Conservation (phyloP, 441 rosid species). For the Euphorbia schlechtendalii region DNA sequence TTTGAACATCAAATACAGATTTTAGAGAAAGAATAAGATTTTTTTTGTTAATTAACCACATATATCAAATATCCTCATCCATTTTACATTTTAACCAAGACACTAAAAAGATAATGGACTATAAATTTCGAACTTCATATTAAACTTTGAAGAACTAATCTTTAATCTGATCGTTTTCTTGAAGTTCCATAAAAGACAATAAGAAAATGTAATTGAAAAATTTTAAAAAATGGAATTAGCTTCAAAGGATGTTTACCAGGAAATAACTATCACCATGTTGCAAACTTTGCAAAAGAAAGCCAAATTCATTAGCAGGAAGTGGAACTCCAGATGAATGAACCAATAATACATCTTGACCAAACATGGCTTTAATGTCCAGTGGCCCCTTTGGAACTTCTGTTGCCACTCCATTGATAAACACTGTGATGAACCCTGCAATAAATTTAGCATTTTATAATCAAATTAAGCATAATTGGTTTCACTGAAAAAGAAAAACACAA, state of each 20-base stretch:
- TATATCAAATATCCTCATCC: not conserved
- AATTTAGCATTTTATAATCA: not conserved
- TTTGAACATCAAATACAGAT: not conserved
- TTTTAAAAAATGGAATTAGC: not conserved
- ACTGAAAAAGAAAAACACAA: not conserved
- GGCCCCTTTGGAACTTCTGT: slow-evolving; percentile 81
- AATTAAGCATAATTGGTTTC: not conserved
- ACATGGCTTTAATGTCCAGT: slow-evolving; percentile 61
- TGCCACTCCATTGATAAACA: slow-evolving; percentile 74
- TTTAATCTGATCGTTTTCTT: not conserved
- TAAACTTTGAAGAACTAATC: not conserved
- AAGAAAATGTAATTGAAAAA: not conserved
- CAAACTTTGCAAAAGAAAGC: slow-evolving; percentile 65
- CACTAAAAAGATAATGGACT: not conserved
- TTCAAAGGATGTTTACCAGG: slow-evolving; percentile 47
- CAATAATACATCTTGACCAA: slow-evolving; percentile 65
- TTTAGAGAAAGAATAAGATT: not conserved
- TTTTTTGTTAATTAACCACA: no score
- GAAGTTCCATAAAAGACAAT: not conserved
- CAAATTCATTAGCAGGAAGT: slow-evolving; percentile 67
- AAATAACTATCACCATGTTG: slow-evolving; percentile 92
- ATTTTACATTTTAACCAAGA: no score
- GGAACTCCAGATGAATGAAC: slow-evolving; percentile 78
- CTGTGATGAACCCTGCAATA: slow-evolving; percentile 54
- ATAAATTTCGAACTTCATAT: not conserved